phyloP scores from a whole-genome alignment of 2,329 filamentous ascomycete species.

The Fusarium sp. region DNA sequence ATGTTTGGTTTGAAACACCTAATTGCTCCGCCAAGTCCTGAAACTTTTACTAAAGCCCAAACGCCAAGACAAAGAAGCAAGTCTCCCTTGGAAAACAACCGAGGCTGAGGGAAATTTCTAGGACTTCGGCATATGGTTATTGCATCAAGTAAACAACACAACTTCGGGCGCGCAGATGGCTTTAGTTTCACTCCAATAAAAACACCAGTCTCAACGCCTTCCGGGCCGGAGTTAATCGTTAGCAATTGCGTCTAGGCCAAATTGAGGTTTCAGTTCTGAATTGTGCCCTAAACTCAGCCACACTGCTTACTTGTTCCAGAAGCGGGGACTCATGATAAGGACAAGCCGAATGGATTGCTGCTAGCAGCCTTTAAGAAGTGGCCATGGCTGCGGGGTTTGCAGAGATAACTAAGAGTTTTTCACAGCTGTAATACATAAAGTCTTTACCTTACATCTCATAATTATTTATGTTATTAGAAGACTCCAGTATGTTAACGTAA shows the following conservation, averaged over 20 bases:
- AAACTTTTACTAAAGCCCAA: not conserved
- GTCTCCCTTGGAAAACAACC: not conserved
- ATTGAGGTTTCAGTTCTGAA: not conserved
- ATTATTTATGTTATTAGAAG: too few species aligned
- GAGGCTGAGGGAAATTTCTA: not conserved
- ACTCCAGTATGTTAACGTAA: too few species aligned
- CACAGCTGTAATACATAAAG: too few species aligned
- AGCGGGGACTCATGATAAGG: not conserved
- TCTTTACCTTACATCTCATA: too few species aligned
- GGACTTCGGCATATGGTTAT: not conserved
- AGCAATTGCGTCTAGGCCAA: not conserved
- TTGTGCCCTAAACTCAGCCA: not conserved
- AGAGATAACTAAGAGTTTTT: too few species aligned
- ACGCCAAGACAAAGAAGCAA: not conserved
- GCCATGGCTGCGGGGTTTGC: not conserved
- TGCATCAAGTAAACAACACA: too few species aligned
- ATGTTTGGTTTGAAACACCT: not conserved
- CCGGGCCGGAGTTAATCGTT: not conserved
- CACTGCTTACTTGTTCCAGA: not conserved
- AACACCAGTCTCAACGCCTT: too few species aligned
- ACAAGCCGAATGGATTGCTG: too few species aligned
- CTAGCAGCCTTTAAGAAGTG: not conserved
- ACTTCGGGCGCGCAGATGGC: too few species aligned
- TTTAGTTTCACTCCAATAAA: too few species aligned
- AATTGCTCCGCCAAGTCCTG: not conserved